Evolutionary conservation across 192 early-diverging fungal genomes (phyloP).

Genomic region (Phlyctochytrium arcticum): DNA sequence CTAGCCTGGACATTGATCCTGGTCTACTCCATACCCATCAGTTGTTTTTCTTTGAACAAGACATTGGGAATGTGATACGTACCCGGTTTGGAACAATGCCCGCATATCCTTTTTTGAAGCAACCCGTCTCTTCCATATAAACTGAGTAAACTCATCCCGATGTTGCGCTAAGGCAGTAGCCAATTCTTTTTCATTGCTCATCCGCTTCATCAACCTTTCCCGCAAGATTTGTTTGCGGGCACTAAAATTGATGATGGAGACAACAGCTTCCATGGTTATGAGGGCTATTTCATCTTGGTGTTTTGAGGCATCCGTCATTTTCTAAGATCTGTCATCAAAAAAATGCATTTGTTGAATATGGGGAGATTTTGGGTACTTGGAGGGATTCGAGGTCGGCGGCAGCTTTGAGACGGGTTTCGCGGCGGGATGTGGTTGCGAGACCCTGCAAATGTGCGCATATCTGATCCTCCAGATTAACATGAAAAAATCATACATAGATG

Average conservation of each 20-base stretch:
- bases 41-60: not conserved
- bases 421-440: constrained; percentile 8
- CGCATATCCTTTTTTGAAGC: constrained; percentile 39
- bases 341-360: not conserved
- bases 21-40: too few relatives aligned
- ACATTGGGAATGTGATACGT: not conserved
- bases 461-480: not conserved
- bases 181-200: constrained; percentile 58
- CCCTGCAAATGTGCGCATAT: constrained; percentile 31
- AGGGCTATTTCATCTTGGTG: constrained; percentile 43
- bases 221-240: constrained; percentile 43
- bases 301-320: constrained; percentile 39
- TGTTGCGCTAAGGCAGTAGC: constrained; percentile 41
- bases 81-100: constrained; percentile 47
- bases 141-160: constrained; percentile 52
- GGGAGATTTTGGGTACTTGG: not conserved
- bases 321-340: constrained; percentile 2
- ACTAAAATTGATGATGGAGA: constrained; percentile 46
- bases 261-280: constrained; percentile 48
- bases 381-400: constrained; percentile 27
- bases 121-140: constrained; percentile 51
- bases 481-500: not conserved
- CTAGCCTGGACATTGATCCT: constrained; percentile 48
- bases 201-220: constrained; percentile 35
- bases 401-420: constrained; percentile 14